Base-by-base conservation (phyloP, 768 basidiomycete genomes). In the Suillus clintonianus region DNA sequence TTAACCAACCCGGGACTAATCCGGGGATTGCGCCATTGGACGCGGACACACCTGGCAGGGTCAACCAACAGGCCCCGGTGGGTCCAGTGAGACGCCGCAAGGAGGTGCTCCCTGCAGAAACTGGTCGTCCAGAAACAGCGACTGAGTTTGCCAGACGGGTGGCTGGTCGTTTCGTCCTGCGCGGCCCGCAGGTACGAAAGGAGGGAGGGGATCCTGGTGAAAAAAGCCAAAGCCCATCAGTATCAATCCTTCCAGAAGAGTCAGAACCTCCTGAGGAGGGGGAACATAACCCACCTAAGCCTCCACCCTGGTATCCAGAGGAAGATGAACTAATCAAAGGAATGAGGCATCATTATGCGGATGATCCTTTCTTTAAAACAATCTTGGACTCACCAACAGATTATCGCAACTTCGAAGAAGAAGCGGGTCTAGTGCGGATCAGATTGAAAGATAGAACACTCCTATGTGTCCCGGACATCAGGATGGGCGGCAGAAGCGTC, bases 401-500 rank as follows among this genome's bases (percentile, higher is more conserved):
- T 1, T 51, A 30, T 4, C 8, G 50, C 17, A 51, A 51, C 50
- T 51, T 51, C 9, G 50, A 32, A 8, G 50, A 9, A 2, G 6
- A 2, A 4, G 7, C 8, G 4, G 43, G 43, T 0, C 3, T 43
- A n/a, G 0, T 43, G 1, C 19, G 19, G 1, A 43, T 43, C 0
- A 3, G 9, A 4, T n/a, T 43, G 8, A 43, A 43, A 13, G 43
- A 43, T 0, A n/a, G 10, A 11, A n/a, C 43, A n/a, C 4, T 43
- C 0, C 19, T 43, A 4, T 43, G 43, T 2, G 4, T 43, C 0
- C 43, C 43, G 5, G 19, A 43, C 9, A 0, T 43, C 1, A 43
- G 2, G 19, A 9, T n/a, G 0, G 15, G 11, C 0, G 43, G 4
- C 2, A 4, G 43, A 10, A n/a, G 4, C 4, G 10, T 4, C 0